Percentiles rank a stretch among this genome's conserved stretches.
Conservation (phyloP, 371 early-diverging fungal genomes). For the Cokeromyces recurvatus region DNA sequence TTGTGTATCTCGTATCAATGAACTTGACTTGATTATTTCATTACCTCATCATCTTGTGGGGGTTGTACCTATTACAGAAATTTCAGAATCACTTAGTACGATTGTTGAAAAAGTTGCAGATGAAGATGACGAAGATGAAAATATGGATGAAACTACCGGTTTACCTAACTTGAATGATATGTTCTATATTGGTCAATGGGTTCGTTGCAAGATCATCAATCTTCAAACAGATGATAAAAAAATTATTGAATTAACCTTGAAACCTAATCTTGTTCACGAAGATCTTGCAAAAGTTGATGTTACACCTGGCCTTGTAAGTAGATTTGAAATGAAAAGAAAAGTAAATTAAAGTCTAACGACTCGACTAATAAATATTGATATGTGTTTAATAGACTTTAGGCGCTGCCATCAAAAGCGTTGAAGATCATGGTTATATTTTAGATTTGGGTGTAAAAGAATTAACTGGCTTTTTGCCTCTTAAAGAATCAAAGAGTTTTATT, state of each 20-base stretch:
- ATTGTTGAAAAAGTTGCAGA: slow-evolving; percentile 62
- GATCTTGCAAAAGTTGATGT: slow-evolving; percentile 51
- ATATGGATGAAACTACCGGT: slow-evolving; percentile 27
- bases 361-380: neutral
- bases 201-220: slow-evolving; percentile 59
- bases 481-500: slow-evolving; percentile 54
- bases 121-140: slow-evolving; percentile 43
- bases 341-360: neutral
- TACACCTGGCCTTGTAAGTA: slow-evolving; percentile 57
- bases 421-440: slow-evolving; percentile 85
- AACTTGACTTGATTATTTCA: slow-evolving; percentile 72
- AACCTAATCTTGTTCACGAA: slow-evolving; percentile 62
- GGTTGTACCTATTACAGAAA: slow-evolving; percentile 73
- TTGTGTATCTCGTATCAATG: slow-evolving; percentile 73
- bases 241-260: slow-evolving; percentile 66
- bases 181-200: slow-evolving; percentile 73
- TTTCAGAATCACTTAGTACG: slow-evolving; percentile 60
- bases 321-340: no score
- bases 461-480: slow-evolving; percentile 63
- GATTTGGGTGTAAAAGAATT: slow-evolving; percentile 62
- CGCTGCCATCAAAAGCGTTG: slow-evolving; percentile 63
- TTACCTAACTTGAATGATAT: slow-evolving; percentile 57
- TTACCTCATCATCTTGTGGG: slow-evolving; percentile 79
- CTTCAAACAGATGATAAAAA: slow-evolving; percentile 44
- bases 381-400: slow-evolving; percentile 55